Conservation (phyloP, 73 alveolate genomes). For the Vitrella brassicaformis region DNA sequence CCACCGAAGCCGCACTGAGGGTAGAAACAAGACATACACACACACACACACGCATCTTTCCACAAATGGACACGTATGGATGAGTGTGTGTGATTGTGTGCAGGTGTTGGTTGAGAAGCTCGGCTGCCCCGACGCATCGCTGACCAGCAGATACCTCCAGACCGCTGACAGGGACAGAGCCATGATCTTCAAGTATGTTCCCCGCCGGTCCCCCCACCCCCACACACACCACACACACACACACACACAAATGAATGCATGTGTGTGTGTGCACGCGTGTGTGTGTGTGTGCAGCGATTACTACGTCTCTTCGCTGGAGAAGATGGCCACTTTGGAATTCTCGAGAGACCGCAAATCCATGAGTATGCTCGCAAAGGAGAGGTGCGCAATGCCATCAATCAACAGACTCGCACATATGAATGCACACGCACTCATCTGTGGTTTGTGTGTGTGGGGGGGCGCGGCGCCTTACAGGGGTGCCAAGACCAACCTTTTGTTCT, state of each 20-base stretch:
- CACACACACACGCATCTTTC: neutral
- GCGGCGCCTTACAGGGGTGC: too few relatives aligned
- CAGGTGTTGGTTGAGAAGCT: constrained; percentile 79
- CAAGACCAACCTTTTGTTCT: neutral
- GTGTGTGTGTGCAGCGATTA: too few relatives aligned
- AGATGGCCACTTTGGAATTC: constrained; percentile 75
- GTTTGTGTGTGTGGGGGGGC: too few relatives aligned
- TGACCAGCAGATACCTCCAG: too few relatives aligned
- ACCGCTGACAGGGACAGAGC: neutral
- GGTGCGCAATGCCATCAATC: too few relatives aligned
- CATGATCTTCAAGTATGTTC: too few relatives aligned
- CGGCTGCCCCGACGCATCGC: constrained; percentile 49
- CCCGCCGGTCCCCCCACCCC: neutral
- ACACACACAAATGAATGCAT: too few relatives aligned
- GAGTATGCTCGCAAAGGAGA: constrained; percentile 55
- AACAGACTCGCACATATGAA: too few relatives aligned
- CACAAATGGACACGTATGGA: neutral
- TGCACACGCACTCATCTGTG: too few relatives aligned
- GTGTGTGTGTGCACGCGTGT: too few relatives aligned
- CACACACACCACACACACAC: too few relatives aligned
- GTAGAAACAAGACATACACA: constrained; percentile 45
- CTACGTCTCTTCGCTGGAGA: constrained; percentile 14
- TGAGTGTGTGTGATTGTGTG: neutral
- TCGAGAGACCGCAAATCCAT: constrained; percentile 93
- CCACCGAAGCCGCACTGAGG: constrained; percentile 84